Conservation (phyloP, 1,284 basidiomycete genomes). For the Lentinus polychrous region DNA sequence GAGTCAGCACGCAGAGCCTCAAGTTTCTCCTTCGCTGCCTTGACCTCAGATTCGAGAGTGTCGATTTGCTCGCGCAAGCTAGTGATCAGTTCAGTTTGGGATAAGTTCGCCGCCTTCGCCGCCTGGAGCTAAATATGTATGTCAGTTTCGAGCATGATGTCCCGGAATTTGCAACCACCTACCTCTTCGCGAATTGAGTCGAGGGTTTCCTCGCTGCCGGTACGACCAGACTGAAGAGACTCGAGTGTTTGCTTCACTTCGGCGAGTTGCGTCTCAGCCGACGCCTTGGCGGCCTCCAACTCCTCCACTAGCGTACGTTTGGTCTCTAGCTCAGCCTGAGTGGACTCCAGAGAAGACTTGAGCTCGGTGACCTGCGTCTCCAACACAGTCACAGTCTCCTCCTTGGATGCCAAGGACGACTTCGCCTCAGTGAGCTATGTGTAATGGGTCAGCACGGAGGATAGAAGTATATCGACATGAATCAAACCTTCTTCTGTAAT, state of each 20-base stretch:
- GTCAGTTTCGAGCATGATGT: conserved; percentile 5
- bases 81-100: conserved; percentile 40
- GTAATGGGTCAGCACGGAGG: not conserved
- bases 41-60: conserved; percentile 43
- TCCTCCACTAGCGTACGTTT: conserved; percentile 38
- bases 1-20: conserved; percentile 42
- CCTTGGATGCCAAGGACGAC: conserved; percentile 46
- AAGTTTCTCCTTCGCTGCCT: conserved; percentile 45
- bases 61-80: conserved; percentile 45
- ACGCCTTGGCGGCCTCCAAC: conserved; percentile 41
- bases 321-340: conserved; percentile 38
- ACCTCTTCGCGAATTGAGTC: conserved; percentile 45
- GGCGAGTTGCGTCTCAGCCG: conserved; percentile 41
- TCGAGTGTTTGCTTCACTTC: conserved; percentile 36
- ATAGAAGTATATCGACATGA: conserved; percentile 11
- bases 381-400: conserved; percentile 38
- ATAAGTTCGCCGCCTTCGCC: conserved; percentile 32
- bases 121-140: conserved; percentile 39
- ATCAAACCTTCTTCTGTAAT: conserved; percentile 52
- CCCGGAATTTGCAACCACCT: conserved; percentile 14
- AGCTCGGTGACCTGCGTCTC: conserved; percentile 45
- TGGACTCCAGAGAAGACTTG: conserved; percentile 44
- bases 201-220: conserved; percentile 31
- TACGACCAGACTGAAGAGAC: conserved; percentile 33
- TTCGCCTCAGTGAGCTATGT: conserved; percentile 52